A percentile compares a stretch with the other conserved stretches of the same genome.
Conservation (phyloP, 2,329 filamentous ascomycete species). For the Talaromyces islandicus region DNA sequence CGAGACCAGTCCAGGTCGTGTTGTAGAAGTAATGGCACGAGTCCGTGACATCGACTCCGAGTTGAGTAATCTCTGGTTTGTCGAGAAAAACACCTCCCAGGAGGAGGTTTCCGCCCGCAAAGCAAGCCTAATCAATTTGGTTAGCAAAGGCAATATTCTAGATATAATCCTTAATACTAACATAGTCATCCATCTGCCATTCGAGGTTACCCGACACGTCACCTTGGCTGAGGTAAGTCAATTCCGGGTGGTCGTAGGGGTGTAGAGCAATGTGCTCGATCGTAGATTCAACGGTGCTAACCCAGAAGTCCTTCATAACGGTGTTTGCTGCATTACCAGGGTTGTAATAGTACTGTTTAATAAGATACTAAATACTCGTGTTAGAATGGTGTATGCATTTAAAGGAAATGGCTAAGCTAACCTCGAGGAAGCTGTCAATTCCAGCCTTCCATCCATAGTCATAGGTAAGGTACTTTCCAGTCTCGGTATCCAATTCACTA, state of each 20-base stretch:
- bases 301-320: conserved; percentile 16
- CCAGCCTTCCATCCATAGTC: conserved; percentile 18
- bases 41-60: conserved; percentile 20
- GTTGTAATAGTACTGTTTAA: conserved; percentile 19
- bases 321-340: conserved; percentile 9
- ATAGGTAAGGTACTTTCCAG: conserved; percentile 17
- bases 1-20: conserved; percentile 17
- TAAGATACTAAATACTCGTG: conserved; percentile 14
- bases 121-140: conserved; percentile 13
- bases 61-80: conserved; percentile 18
- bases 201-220: conserved; percentile 16
- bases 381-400: background rate
- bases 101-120: conserved; percentile 18
- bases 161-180: background rate
- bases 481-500: conserved; percentile 16
- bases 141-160: background rate
- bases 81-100: conserved; percentile 18
- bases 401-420: background rate
- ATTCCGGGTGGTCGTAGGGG: conserved; percentile 15
- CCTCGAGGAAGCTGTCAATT: conserved; percentile 19
- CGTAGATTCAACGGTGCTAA: conserved; percentile 15
- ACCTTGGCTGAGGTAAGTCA: conserved; percentile 17
- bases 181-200: conserved; percentile 19
- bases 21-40: conserved; percentile 27
- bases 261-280: conserved; percentile 14